Percentiles rank a stretch among this genome's conserved stretches.
phyloP scores from a whole-genome alignment of 768 basidiomycete genomes.

The Suillus subaureus region DNA sequence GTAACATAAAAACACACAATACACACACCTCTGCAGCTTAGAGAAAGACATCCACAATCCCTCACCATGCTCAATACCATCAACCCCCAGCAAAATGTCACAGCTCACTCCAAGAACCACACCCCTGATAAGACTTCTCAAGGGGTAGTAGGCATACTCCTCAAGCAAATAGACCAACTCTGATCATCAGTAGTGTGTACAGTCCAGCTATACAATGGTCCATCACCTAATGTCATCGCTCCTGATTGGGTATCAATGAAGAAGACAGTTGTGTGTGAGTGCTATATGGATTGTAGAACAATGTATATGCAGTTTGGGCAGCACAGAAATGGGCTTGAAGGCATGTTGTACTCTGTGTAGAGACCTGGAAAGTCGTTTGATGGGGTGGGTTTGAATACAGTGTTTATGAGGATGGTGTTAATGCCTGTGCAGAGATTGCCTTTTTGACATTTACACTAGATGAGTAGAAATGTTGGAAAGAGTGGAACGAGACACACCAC shows the following conservation, averaged over 20 bases:
- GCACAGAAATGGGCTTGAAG: background rate
- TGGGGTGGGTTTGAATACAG: background rate
- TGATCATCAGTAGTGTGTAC: constrained; percentile 51
- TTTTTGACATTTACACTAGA: too few relatives aligned
- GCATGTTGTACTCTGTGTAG: constrained; percentile 15
- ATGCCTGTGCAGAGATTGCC: background rate
- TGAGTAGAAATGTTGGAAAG: too few relatives aligned
- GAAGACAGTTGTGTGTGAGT: constrained; percentile 53
- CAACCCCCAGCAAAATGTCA: too few relatives aligned
- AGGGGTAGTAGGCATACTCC: constrained; percentile 50
- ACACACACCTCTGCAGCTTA: background rate
- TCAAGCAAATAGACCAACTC: constrained; percentile 45
- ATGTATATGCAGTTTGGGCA: constrained; percentile 27
- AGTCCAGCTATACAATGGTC: constrained; percentile 49
- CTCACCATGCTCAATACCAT: too few relatives aligned
- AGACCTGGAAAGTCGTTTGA: background rate
- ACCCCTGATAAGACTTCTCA: too few relatives aligned
- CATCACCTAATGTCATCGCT: constrained; percentile 23
- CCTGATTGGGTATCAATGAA: constrained; percentile 46
- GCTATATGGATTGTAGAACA: constrained; percentile 53
- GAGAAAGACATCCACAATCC: too few relatives aligned
- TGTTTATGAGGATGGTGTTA: background rate
- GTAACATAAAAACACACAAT: background rate
- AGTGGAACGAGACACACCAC: too few relatives aligned
- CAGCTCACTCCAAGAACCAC: too few relatives aligned